Conservation (phyloP, 305 asterid species). For the Withania somnifera region DNA sequence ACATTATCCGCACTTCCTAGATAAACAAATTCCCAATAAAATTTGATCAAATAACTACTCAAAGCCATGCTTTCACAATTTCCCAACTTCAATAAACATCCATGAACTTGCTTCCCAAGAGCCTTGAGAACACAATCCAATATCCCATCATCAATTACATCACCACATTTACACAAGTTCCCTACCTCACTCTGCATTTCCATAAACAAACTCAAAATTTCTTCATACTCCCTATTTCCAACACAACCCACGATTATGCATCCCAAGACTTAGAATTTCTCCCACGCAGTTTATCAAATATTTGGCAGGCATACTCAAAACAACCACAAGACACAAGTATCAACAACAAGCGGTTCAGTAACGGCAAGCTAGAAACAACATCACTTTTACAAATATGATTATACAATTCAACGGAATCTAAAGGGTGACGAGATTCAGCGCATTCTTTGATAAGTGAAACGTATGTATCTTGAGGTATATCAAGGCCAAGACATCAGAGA, state of each 20-base stretch:
- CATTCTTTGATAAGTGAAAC: constrained; percentile 57
- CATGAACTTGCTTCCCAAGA: constrained; percentile 57
- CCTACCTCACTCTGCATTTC: constrained; percentile 25
- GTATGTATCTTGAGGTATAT: constrained; percentile 38
- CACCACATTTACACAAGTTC: constrained; percentile 10
- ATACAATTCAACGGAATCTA: constrained; percentile 35
- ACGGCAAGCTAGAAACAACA: constrained; percentile 17
- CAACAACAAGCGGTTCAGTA: constrained; percentile 37
- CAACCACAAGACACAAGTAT: constrained; percentile 38
- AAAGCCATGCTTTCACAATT: constrained; percentile 22
- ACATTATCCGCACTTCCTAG: constrained; percentile 31
- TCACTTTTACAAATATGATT: constrained; percentile 35
- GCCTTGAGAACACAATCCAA: constrained; percentile 52
- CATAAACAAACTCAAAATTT: constrained; percentile 30
- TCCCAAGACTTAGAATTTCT: constrained; percentile 60
- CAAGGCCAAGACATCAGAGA: constrained; percentile 50
- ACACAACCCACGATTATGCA: constrained; percentile 44
- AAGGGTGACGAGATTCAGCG: constrained; percentile 32
- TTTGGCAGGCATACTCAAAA: constrained; percentile 28
- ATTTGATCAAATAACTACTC: constrained; percentile 55
- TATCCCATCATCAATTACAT: constrained; percentile 32
- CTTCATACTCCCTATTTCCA: constrained; percentile 28
- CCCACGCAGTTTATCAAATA: constrained; percentile 52
- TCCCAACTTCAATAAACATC: constrained; percentile 58
- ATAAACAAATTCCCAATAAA: constrained; percentile 44